phyloP scores from a whole-genome alignment of 345 rosid genomes.

The Populus deltoides region DNA sequence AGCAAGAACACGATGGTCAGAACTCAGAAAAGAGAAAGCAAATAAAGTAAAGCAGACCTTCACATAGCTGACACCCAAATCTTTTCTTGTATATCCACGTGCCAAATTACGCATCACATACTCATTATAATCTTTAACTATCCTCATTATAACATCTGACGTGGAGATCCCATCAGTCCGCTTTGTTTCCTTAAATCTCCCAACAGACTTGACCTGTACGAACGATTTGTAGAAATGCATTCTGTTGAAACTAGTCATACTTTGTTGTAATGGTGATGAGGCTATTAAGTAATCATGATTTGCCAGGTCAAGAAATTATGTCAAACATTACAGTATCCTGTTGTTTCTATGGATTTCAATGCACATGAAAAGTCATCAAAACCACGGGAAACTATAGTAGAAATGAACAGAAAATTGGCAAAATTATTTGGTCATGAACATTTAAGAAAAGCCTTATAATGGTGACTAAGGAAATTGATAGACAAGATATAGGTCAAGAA shows the following conservation, averaged over 20 bases:
- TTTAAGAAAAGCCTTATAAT: background rate
- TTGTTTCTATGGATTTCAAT: no score
- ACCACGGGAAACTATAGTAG: background rate
- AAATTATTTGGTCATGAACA: background rate
- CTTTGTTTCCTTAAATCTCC: slow-evolving; percentile 65
- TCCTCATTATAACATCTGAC: slow-evolving; percentile 68
- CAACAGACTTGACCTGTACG: slow-evolving; percentile 47
- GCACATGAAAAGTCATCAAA: background rate
- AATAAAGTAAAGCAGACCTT: slow-evolving; percentile 36
- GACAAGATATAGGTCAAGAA: background rate
- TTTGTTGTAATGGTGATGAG: background rate
- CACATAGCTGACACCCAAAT: slow-evolving; percentile 65
- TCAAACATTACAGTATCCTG: background rate
- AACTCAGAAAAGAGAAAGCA: background rate
- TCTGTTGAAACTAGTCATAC: background rate
- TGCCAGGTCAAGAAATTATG: background rate
- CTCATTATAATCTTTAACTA: slow-evolving; percentile 70
- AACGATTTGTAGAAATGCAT: background rate
- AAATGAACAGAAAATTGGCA: background rate
- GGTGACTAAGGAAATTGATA: background rate
- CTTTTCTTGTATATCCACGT: slow-evolving; percentile 68
- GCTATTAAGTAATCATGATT: background rate
- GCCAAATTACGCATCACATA: slow-evolving; percentile 67
- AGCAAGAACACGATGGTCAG: background rate
- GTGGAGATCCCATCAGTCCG: slow-evolving; percentile 71